These are phyloP conservation scores for Dicorynia guianensis DNA, from an alignment of 306 rosid species.

Conservation along the genomic window DNA sequence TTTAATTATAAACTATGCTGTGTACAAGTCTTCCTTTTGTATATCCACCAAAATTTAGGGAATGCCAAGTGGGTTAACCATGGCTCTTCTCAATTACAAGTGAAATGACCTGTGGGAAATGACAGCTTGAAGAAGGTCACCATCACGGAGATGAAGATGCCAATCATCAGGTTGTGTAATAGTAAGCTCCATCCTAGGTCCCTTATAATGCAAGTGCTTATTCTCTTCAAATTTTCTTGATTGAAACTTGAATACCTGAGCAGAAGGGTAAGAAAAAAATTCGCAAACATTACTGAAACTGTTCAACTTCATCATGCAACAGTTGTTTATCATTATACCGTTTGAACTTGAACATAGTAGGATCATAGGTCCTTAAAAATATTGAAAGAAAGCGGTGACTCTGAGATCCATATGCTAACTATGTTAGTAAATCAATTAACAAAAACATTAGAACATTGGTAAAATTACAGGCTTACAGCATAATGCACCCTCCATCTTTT, in stretches of 20 bases:
- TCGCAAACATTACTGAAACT: neutral
- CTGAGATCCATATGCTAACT: too few relatives aligned
- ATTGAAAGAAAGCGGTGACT: too few relatives aligned
- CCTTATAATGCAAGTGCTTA: slow-evolving; percentile 37
- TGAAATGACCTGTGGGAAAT: slow-evolving; percentile 69
- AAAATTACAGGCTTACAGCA: too few relatives aligned
- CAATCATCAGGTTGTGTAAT: slow-evolving; percentile 89
- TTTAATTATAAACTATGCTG: slow-evolving; percentile 3
- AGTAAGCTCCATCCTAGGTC: slow-evolving; percentile 76
- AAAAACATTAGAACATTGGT: neutral
- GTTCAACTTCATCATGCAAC: slow-evolving; percentile 14
- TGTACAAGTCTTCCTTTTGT: neutral
- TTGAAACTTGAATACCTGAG: slow-evolving; percentile 45
- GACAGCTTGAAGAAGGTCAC: slow-evolving; percentile 77
- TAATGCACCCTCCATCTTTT: neutral
- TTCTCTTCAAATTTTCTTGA: slow-evolving; percentile 41
- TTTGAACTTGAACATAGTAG: too few relatives aligned
- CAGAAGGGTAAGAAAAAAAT: neutral
- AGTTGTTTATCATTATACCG: neutral
- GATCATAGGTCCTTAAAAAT: too few relatives aligned
- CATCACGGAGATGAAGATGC: slow-evolving; percentile 95
- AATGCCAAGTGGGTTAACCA: neutral
- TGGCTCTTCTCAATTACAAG: neutral
- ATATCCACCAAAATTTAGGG: neutral
- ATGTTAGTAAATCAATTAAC: too few relatives aligned